These are phyloP conservation scores for Solanum bulbocastanum DNA, from an alignment of 257 asterid genomes.

Conservation along the genomic window DNA sequence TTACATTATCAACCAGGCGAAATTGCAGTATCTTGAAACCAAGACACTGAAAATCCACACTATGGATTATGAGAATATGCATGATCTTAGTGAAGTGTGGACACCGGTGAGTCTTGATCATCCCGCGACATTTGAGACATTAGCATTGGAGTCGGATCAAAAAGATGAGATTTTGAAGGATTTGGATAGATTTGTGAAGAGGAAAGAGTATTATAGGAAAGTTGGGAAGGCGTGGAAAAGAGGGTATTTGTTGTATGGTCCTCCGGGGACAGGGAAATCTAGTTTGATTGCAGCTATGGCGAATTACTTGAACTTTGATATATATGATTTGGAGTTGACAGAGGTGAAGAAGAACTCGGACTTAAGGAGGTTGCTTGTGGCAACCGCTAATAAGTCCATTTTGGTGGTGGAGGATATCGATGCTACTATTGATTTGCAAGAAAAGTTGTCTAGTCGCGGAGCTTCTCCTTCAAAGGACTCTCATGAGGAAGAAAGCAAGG, in stretches of 20 bases:
- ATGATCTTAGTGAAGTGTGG: conserved; percentile 28
- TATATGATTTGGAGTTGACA: conserved; percentile 62
- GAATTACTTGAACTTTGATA: conserved; percentile 48
- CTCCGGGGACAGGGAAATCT: conserved; percentile 71
- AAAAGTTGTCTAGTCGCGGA: conserved; percentile 18
- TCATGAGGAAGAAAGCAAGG: conserved; percentile 24
- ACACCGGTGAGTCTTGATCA: conserved; percentile 34
- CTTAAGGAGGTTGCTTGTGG: conserved; percentile 29
- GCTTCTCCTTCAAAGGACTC: background rate
- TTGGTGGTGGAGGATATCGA: conserved; percentile 68
- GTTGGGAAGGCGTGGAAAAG: conserved; percentile 72
- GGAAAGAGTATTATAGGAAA: conserved; percentile 42
- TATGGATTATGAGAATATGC: conserved; percentile 24
- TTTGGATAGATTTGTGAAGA: conserved; percentile 32
- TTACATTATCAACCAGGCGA: conserved; percentile 13
- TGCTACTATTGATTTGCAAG: conserved; percentile 43
- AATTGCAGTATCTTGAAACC: conserved; percentile 22
- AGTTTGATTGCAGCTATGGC: conserved; percentile 76
- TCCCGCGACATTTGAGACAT: conserved; percentile 44
- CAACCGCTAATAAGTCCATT: conserved; percentile 42
- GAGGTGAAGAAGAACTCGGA: conserved; percentile 40
- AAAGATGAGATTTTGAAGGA: conserved; percentile 36
- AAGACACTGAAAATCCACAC: conserved; percentile 37
- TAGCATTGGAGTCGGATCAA: conserved; percentile 46
- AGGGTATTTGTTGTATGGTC: conserved; percentile 70